Evolutionary conservation across 1,284 basidiomycete species (phyloP).

Genomic region (Ceratobasidium sp.): DNA sequence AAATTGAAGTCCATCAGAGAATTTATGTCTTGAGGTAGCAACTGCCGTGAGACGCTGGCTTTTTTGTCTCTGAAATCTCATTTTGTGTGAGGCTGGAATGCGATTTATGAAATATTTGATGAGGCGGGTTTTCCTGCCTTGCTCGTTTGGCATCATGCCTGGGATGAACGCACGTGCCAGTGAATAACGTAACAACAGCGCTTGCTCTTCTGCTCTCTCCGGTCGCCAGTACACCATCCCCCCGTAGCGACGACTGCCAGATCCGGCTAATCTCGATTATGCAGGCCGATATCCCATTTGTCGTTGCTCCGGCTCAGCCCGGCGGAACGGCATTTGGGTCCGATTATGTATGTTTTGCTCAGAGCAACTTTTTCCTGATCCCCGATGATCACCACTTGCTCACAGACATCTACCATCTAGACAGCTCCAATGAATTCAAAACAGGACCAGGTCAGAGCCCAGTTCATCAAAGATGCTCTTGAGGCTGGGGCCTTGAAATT

Average conservation of each 20-base stretch:
- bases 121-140: too few relatives aligned
- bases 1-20: neutral
- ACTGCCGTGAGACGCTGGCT: too few relatives aligned
- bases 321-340: slow-evolving; percentile 39
- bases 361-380: neutral
- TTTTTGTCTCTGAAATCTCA: too few relatives aligned
- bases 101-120: too few relatives aligned
- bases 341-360: slow-evolving; percentile 21
- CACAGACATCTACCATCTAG: too few relatives aligned
- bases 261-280: slow-evolving; percentile 13
- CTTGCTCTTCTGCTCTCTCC: neutral
- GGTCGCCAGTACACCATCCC: neutral
- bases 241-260: slow-evolving; percentile 1
- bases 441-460: slow-evolving; percentile 40
- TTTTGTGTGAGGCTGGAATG: too few relatives aligned
- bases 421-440: neutral
- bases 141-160: too few relatives aligned
- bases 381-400: neutral
- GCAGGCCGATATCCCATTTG: slow-evolving; percentile 36
- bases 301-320: slow-evolving; percentile 31
- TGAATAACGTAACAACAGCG: neutral
- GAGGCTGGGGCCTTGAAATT: slow-evolving; percentile 80
- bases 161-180: too few relatives aligned
- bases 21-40: too few relatives aligned
- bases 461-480: slow-evolving; percentile 59